Evolutionary conservation across 106 monocot species (phyloP), one percentile per base, ranked within the genome.

Genomic region (Acorus gramineus): DNA sequence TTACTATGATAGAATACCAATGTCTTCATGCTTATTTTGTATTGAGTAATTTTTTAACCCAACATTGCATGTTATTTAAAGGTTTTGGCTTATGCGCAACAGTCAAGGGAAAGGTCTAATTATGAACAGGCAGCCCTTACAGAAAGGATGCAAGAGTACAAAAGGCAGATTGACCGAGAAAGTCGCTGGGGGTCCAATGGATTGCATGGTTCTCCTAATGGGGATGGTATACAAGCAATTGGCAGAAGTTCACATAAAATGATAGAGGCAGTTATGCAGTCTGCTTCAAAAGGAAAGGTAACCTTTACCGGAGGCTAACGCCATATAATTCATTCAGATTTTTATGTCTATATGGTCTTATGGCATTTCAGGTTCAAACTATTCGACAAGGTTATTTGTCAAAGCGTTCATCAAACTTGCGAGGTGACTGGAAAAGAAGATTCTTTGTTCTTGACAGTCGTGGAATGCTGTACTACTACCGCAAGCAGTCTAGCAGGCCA

Each of bases 301-400:
- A 57, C 3, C 49, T 13, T 69, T 52, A 66, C 14, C 11, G 4
- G 8, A 8, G 4, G 49, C n/a, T 46, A 11, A 11, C 8, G 59
- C n/a, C 8, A 14, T 2, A 52, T 47, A 42, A 10, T 59, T 46
- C 8, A 53, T 74, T 12, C 6, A 28, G 28, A 28, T 28, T 28
- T 43, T 64, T 50, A 59, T 48, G 52, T 64, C 11, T 70, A 42
- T 69, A 11, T 70, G 13, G 67, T 78, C 11, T 44, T 11, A 43
- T 11, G 13, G 42, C 49, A 28, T 70, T 84, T 52, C 71, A 92
- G 98, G 92, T 99, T 56, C 85, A 99, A 82, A 92, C 98, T 5
- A 99, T 99, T 80, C 78, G 98, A n/a, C 98, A 99, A 78, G 98
- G 98, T 49, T 99, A 99, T 62, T 88, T 99, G 8, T 99, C 98